Conservation (phyloP, 1,139 yeast genomes). For the Cylindricascospora bacillispora region DNA sequence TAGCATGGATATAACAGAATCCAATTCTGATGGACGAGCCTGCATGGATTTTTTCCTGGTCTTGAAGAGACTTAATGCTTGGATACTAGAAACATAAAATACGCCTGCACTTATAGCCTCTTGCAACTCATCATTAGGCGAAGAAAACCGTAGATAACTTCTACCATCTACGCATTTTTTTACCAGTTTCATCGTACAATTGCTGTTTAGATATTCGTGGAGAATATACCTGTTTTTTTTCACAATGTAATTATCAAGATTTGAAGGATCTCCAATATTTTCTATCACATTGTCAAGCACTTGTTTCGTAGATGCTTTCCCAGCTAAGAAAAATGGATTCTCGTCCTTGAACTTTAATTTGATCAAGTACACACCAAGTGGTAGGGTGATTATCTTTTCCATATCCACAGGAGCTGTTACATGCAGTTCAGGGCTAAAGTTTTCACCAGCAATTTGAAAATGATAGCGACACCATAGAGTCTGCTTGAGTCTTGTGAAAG, state of each 20-base stretch:
- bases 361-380: conserved; percentile 48
- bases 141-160: conserved; percentile 29
- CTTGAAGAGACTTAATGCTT: conserved; percentile 53
- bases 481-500: conserved; percentile 54
- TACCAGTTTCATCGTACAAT: conserved; percentile 40
- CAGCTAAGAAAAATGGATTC: conserved; percentile 44
- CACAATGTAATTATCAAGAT: conserved; percentile 27
- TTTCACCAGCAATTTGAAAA: conserved; percentile 45
- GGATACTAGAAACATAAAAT: conserved; percentile 60
- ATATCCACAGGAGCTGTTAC: conserved; percentile 36
- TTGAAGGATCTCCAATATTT: conserved; percentile 58
- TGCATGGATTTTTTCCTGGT: conserved; percentile 63
- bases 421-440: conserved; percentile 56
- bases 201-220: conserved; percentile 39
- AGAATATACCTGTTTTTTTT: conserved; percentile 33
- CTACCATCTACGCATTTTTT: conserved; percentile 49
- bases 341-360: conserved; percentile 46
- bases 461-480: conserved; percentile 70
- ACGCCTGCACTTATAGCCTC: conserved; percentile 42
- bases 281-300: conserved; percentile 63
- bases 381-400: conserved; percentile 39
- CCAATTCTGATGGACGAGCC: conserved; percentile 71
- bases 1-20: conserved; percentile 54
- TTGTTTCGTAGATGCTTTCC: conserved; percentile 53
- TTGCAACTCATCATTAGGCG: conserved; percentile 27